Percentiles rank a stretch among this genome's conserved stretches.
Evolutionary conservation across 2,329 filamentous ascomycete species (phyloP).

Genomic region (Colletotrichum sp.): DNA sequence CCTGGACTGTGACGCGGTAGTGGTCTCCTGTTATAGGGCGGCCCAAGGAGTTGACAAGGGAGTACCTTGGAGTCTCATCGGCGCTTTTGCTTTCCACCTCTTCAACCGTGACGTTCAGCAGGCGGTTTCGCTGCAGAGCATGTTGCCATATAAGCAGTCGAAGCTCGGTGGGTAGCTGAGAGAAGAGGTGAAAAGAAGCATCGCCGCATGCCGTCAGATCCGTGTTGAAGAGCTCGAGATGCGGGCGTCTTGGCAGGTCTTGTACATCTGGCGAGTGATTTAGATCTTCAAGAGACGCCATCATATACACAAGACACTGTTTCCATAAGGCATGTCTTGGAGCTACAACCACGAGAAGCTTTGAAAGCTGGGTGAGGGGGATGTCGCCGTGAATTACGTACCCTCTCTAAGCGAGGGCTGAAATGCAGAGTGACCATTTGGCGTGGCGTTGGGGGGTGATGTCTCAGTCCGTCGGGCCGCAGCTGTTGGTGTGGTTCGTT

Average conservation of each 20-base stretch:
- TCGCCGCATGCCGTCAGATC: neutral
- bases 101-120: neutral
- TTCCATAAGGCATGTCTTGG: neutral
- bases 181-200: neutral
- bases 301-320: neutral
- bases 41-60: neutral
- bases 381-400: neutral
- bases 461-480: constrained; percentile 2
- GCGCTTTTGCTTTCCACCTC: neutral
- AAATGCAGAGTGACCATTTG: neutral
- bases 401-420: neutral
- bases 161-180: neutral
- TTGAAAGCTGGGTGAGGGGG: neutral
- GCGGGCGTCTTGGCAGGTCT: neutral
- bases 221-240: constrained; percentile 10
- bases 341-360: neutral
- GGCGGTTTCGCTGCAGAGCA: neutral
- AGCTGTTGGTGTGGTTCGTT: neutral
- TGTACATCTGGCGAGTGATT: neutral
- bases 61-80: neutral
- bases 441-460: neutral
- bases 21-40: neutral
- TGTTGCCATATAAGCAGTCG: neutral
- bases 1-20: neutral
- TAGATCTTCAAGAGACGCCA: neutral